Conservation (phyloP, 2,329 filamentous ascomycete species). For the Penicillium sp. region DNA sequence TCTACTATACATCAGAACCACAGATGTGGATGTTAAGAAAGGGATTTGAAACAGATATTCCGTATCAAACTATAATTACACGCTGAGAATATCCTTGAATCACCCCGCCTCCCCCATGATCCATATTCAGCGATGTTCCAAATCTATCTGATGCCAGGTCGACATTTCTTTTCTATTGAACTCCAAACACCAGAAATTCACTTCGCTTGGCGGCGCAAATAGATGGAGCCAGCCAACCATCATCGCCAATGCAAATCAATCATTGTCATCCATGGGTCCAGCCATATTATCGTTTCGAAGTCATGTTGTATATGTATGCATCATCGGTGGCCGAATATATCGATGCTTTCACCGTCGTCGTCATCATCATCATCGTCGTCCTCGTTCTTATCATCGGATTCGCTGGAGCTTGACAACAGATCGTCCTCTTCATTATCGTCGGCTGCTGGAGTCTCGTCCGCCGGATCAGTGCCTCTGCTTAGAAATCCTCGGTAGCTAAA, state of each 20-base stretch:
- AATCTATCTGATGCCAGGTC: slow-evolving; percentile 11
- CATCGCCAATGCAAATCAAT: slow-evolving; percentile 8
- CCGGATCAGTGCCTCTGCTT: slow-evolving; percentile 32
- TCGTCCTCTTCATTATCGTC: slow-evolving; percentile 30
- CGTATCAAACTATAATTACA: neutral
- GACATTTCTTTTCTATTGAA: slow-evolving; percentile 4
- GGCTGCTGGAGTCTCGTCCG: slow-evolving; percentile 27
- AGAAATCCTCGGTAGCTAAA: slow-evolving; percentile 45
- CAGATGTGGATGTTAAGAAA: too few species aligned
- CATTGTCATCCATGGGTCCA: slow-evolving; percentile 8
- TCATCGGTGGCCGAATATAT: slow-evolving; percentile 59
- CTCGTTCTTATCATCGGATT: slow-evolving; percentile 44
- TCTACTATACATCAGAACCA: neutral
- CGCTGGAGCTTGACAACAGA: slow-evolving; percentile 33
- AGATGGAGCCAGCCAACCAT: slow-evolving; percentile 22
- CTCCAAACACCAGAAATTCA: slow-evolving; percentile 16
- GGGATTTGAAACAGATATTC: neutral
- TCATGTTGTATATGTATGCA: slow-evolving; percentile 5
- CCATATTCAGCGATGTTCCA: neutral
- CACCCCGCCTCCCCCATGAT: neutral
- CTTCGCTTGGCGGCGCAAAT: slow-evolving; percentile 5
- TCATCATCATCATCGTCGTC: slow-evolving; percentile 59
- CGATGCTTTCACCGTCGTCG: slow-evolving; percentile 55
- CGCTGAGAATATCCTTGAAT: neutral
- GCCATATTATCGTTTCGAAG: slow-evolving; percentile 3